A percentile compares a stretch with the other conserved stretches of the same genome.
Conservation (phyloP, 257 asterid species). For the Dorcoceras hygrometricum region DNA sequence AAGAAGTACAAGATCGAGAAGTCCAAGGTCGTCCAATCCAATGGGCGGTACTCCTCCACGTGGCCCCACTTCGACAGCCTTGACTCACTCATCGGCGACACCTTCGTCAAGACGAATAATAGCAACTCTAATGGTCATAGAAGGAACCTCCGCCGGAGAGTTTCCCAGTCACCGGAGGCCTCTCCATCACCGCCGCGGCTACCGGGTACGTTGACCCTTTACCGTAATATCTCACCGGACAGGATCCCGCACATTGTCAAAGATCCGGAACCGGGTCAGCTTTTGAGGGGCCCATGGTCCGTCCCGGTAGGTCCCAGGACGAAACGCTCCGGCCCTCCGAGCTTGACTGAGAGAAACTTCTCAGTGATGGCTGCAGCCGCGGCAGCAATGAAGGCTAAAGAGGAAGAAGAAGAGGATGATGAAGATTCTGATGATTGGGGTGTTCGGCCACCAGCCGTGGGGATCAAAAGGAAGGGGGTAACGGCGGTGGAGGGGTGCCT, state of each 20-base stretch:
- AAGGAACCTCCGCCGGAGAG: constrained; percentile 37
- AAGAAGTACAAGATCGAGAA: constrained; percentile 86
- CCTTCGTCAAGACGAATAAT: constrained; percentile 28
- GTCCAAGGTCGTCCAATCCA: constrained; percentile 49
- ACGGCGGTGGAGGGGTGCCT: constrained; percentile 43
- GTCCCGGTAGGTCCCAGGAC: constrained; percentile 87
- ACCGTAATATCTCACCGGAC: constrained; percentile 33
- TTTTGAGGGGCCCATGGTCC: constrained; percentile 38
- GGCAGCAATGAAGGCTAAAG: constrained; percentile 56
- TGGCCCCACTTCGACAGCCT: constrained; percentile 79
- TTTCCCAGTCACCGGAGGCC: constrained; percentile 34
- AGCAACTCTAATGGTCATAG: constrained; percentile 23
- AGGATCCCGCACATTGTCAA: background rate
- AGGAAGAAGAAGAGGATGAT: constrained; percentile 34
- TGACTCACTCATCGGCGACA: constrained; percentile 63
- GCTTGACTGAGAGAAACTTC: constrained; percentile 56
- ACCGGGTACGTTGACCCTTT: constrained; percentile 11
- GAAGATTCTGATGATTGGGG: constrained; percentile 39
- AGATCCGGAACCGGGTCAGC: constrained; percentile 28
- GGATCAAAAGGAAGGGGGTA: constrained; percentile 33
- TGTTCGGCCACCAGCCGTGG: constrained; percentile 18
- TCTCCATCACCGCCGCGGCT: constrained; percentile 42
- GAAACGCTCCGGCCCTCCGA: constrained; percentile 50
- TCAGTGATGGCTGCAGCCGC: constrained; percentile 72
- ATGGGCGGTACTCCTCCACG: constrained; percentile 51